Base-by-base conservation (phyloP, 1,284 basidiomycete genomes). In the Porogramme epimiltina region DNA sequence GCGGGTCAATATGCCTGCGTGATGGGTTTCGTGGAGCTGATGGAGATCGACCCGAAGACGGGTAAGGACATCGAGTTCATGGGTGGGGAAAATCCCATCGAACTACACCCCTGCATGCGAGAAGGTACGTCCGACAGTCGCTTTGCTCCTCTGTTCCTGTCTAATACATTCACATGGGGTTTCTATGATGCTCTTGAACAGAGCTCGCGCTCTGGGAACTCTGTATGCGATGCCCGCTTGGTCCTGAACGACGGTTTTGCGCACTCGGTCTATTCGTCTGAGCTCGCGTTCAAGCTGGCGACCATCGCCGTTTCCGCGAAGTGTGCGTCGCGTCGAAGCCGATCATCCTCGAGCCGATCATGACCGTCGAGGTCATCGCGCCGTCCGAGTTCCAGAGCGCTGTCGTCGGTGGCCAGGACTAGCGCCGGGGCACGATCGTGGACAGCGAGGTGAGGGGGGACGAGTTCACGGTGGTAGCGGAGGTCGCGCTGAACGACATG, bases 401-500 rank as follows among this genome's bases (percentile, higher is more conserved):
- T 39, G 96, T 99, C 47, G 98, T 99, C 64, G 95, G 96, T 40
- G 92, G 93, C 15, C 76, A 99, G 64, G 99, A 98, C 71, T 87
- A 92, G 56, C 84, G 97, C 34, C 87, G 94, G 55, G 97, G 97
- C 2, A 95, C 93, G 5, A 98, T 99, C 64, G 79, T 96, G 45
- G 96, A 98, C 66, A 97, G 93, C 58, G 97, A 99, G 73, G 89
- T 98, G 33, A 85, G 95, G 39, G 95, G 98, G 63, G 97, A 99
- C 66, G 96, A 99, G 74, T 98, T 99, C 67, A 95, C 93, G 2
- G 83, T 91, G 50, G 81, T 82, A 20, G 94, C 94, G 24, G 96
- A 98, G 68, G 95, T 99, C 16, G 88, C 92, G 9, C 73, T 99
- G 70, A 98, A 96, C 72, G 96, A 99, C 67, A 99, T 99, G 97